Base-by-base conservation (phyloP, 441 rosid species). In the Gossypium davidsonii region DNA sequence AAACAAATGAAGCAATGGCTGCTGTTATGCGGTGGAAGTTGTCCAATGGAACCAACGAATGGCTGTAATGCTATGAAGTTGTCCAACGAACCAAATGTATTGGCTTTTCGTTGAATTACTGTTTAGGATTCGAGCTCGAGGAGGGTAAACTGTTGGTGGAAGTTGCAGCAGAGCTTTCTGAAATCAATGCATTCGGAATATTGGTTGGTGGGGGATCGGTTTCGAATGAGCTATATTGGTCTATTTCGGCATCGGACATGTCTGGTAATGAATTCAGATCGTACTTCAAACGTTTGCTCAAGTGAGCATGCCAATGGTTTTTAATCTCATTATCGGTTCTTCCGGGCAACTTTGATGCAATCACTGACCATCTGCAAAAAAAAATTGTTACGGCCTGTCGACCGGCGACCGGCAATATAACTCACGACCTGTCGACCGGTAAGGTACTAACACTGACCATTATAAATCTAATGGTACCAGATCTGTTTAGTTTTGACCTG, bases 281-380 rank as follows among this genome's bases (percentile, higher is more conserved):
- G n/a, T 57, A 6, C 55, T 67, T 57, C 14, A 15, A 23, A 4
- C 65, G 63, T 59, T 59, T 71, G n/a, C 56, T 58, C 67, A 57
- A 59, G 57, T 57, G 23, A 42, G 57, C 12, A 46, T 44, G 67
- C 67, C 74, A 71, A 6, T 57, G 18, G 12, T 71, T 71, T 59
- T 71, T 71, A 34, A 71, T 71, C 56, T 71, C 74, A 9, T 71
- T 71, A 46, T 71, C 74, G 0, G 74, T 71, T 59, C 74, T 57
- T 44, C 66, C 74, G 0, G 74, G 67, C 66, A 71, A n/a, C 12
- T 8, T 44, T 37, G 74, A 42, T n/a, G 74, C 67, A 21, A 71
- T 71, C 55, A 6, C 53, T 21, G 74, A 71, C 74, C 74, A 71
- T 15, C 74, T 71, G 55, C 39, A 39, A 37, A 51, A 6, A 34